phyloP scores from a whole-genome alignment of 441 rosid species.

The Daphne laureola region DNA sequence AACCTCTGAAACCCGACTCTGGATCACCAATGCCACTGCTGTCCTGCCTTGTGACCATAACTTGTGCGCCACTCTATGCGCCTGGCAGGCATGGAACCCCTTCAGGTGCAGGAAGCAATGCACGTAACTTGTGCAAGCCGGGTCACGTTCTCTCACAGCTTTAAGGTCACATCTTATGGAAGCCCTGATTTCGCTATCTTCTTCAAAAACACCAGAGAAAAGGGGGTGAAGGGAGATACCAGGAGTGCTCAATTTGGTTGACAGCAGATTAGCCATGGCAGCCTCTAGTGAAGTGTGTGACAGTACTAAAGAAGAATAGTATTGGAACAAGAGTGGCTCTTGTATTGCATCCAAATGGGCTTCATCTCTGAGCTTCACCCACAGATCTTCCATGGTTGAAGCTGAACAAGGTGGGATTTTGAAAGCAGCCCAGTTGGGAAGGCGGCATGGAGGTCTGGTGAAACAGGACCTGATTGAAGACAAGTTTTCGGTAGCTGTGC shows the following conservation, averaged over 20 bases:
- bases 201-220: slow-evolving; percentile 9
- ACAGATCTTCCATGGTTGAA: slow-evolving; percentile 9
- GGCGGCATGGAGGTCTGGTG: slow-evolving; percentile 1
- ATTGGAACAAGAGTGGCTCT: slow-evolving; percentile 19
- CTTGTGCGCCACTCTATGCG: slow-evolving; percentile 20
- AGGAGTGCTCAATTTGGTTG: slow-evolving; percentile 17
- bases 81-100: slow-evolving; percentile 23
- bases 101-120: slow-evolving; percentile 18
- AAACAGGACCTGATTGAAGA: background rate
- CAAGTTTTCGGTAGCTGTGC: background rate
- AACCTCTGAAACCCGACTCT: slow-evolving; percentile 20
- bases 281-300: slow-evolving; percentile 16
- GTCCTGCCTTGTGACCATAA: slow-evolving; percentile 19
- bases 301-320: slow-evolving; percentile 13
- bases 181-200: slow-evolving; percentile 11
- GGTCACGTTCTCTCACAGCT: slow-evolving; percentile 19
- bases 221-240: slow-evolving; percentile 7
- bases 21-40: slow-evolving; percentile 17
- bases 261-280: slow-evolving; percentile 15
- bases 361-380: slow-evolving; percentile 17
- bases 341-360: slow-evolving; percentile 11
- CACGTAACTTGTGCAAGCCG: slow-evolving; percentile 18
- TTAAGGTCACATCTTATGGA: slow-evolving; percentile 14
- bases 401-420: too few species aligned
- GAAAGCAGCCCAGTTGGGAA: background rate